Evolutionary conservation across 2,329 filamentous ascomycete species (phyloP).

Genomic region (Penicillium olsonii): DNA sequence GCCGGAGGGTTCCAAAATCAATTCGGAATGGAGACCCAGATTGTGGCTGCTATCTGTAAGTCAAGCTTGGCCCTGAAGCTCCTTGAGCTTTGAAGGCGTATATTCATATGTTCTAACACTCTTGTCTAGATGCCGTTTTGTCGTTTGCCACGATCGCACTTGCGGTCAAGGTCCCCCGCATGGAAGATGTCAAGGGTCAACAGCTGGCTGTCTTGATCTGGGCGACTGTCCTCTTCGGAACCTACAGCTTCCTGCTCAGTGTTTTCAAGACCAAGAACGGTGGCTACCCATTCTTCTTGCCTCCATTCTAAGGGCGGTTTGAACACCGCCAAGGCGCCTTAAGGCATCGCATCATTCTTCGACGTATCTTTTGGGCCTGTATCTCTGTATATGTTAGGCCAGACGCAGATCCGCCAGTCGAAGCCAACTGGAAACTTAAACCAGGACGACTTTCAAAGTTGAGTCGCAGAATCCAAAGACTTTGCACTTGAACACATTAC

Average conservation of each 20-base stretch:
- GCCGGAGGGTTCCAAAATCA: conserved; percentile 91
- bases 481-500: background rate
- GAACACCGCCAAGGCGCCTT: background rate
- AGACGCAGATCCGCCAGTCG: background rate
- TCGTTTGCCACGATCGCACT: conserved; percentile 91
- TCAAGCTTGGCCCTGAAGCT: conserved; percentile 28
- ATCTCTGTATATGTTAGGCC: background rate
- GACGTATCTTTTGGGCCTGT: background rate
- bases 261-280: conserved; percentile 93
- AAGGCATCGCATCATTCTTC: background rate
- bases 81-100: background rate
- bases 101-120: conserved; percentile 14
- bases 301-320: conserved; percentile 68
- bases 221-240: conserved; percentile 72
- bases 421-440: background rate
- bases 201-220: conserved; percentile 79
- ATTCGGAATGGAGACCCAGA: conserved; percentile 91
- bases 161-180: conserved; percentile 88
- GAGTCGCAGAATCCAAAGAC: background rate
- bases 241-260: conserved; percentile 93
- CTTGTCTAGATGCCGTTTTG: conserved; percentile 67
- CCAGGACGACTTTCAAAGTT: too few species aligned
- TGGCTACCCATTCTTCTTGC: conserved; percentile 90
- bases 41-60: conserved; percentile 91
- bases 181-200: conserved; percentile 73